phyloP scores from a whole-genome alignment of 768 basidiomycete genomes.

The Calocybe cyanea region DNA sequence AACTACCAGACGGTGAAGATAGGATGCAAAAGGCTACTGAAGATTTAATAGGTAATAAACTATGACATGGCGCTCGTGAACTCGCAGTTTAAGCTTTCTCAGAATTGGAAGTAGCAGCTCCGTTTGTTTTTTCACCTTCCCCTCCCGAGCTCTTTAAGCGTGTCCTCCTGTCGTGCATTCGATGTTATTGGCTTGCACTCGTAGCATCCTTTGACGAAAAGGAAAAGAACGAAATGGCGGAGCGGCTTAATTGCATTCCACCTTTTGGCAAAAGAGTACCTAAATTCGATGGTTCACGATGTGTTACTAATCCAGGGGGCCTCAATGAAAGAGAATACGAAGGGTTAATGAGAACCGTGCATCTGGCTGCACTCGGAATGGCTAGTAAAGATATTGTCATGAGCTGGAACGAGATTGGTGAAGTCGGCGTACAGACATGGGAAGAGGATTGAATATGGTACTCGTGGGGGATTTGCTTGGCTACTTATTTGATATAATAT shows the following conservation, averaged over 20 bases:
- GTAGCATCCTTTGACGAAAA: slow-evolving; percentile 11
- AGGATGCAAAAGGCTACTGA: slow-evolving; percentile 13
- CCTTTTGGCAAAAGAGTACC: slow-evolving; percentile 14
- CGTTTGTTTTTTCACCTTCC: slow-evolving; percentile 18
- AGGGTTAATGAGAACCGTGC: slow-evolving; percentile 21
- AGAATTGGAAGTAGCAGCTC: slow-evolving; percentile 16
- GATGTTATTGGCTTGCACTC: slow-evolving; percentile 21
- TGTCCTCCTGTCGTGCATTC: slow-evolving; percentile 19
- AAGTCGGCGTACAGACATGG: slow-evolving; percentile 24
- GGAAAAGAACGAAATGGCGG: slow-evolving; percentile 17
- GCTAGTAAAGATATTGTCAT: slow-evolving; percentile 15
- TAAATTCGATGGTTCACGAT: slow-evolving; percentile 6
- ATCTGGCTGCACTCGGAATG: slow-evolving; percentile 17
- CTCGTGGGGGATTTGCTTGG: too few species aligned
- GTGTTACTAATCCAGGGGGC: slow-evolving; percentile 17
- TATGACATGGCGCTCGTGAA: neutral
- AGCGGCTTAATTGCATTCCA: slow-evolving; percentile 16
- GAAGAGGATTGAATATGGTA: slow-evolving; percentile 21
- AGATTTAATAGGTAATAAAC: slow-evolving; percentile 10
- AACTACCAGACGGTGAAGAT: slow-evolving; percentile 10
- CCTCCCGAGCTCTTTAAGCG: slow-evolving; percentile 17
- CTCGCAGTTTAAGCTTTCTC: neutral
- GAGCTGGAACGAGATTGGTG: slow-evolving; percentile 21
- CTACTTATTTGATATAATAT: too few species aligned
- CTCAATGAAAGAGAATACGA: slow-evolving; percentile 21